A percentile compares a stretch with the other conserved stretches of the same genome.
These are phyloP conservation scores for Apiospora phragmitis DNA, from an alignment of 2,329 filamentous ascomycete species.

Conservation along the genomic window DNA sequence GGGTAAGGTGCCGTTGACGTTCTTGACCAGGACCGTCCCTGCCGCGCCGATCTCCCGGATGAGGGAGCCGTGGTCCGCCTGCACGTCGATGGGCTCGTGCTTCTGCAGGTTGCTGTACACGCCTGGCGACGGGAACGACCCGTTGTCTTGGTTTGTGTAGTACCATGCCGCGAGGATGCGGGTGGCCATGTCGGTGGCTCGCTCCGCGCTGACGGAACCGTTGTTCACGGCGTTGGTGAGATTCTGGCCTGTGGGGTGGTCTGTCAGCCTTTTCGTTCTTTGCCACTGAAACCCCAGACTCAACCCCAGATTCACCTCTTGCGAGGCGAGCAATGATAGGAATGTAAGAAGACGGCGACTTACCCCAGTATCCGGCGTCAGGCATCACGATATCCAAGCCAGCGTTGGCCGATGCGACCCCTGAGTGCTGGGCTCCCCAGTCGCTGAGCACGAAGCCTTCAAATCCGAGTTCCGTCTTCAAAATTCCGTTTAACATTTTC, in stretches of 20 bases:
- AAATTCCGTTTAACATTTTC: constrained; percentile 76
- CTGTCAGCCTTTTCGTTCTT: constrained; percentile 37
- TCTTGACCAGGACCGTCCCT: constrained; percentile 81
- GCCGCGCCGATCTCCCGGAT: constrained; percentile 78
- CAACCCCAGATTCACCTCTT: no score
- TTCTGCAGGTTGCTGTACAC: constrained; percentile 55
- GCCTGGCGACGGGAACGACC: constrained; percentile 61
- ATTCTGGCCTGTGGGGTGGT: constrained; percentile 66
- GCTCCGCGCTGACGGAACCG: constrained; percentile 72
- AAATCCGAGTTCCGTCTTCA: constrained; percentile 86
- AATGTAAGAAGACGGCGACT: neutral
- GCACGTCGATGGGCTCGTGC: constrained; percentile 71
- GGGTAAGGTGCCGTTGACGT: constrained; percentile 42
- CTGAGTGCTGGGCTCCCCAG: constrained; percentile 59
- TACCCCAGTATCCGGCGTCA: constrained; percentile 25
- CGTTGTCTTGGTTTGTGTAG: constrained; percentile 67
- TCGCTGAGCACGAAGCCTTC: constrained; percentile 73
- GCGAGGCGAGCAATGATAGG: constrained; percentile 19
- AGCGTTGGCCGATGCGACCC: constrained; percentile 51
- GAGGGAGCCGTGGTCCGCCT: constrained; percentile 69
- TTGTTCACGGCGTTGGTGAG: constrained; percentile 68
- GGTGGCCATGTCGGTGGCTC: constrained; percentile 84
- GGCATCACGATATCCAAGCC: constrained; percentile 48
- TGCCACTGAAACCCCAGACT: no score
- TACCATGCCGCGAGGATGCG: constrained; percentile 87